phyloP scores from a whole-genome alignment of 2,329 filamentous ascomycete species.

The Apiospora pterosperma region DNA sequence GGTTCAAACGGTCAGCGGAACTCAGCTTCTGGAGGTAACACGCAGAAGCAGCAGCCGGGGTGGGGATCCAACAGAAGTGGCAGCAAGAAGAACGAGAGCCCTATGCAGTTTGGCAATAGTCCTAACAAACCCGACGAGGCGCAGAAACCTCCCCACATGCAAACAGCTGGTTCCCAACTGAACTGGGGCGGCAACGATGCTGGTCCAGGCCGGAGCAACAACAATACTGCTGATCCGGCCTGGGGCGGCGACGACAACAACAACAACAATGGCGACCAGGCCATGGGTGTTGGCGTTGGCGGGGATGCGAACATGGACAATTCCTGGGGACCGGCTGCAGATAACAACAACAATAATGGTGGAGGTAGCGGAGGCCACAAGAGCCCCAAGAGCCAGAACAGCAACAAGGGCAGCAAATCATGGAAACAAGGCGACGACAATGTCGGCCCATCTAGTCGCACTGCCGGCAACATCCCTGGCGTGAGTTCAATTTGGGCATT shows the following conservation, averaged over 20 bases:
- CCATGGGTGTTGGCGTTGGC: neutral
- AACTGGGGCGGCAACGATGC: neutral
- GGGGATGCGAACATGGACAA: neutral
- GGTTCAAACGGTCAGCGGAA: neutral
- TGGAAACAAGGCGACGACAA: neutral
- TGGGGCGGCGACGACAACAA: neutral
- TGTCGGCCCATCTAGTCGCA: neutral
- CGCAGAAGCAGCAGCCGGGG: neutral
- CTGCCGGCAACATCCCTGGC: neutral
- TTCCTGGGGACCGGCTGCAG: neutral
- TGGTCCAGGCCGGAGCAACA: neutral
- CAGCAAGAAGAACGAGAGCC: constrained; percentile 8
- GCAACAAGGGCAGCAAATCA: neutral
- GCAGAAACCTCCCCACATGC: neutral
- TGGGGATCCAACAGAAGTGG: constrained; percentile 8
- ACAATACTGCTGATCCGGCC: neutral
- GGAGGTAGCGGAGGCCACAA: constrained; percentile 6
- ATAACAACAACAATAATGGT: constrained; percentile 7
- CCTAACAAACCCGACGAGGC: neutral
- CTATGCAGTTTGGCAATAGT: neutral
- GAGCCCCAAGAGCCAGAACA: neutral
- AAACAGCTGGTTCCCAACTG: neutral
- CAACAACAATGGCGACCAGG: neutral
- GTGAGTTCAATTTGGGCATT: neutral
- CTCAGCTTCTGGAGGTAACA: neutral